phyloP scores from a whole-genome alignment of 163 green algal genomes.

The Chlamydomonas reinhardtii region DNA sequence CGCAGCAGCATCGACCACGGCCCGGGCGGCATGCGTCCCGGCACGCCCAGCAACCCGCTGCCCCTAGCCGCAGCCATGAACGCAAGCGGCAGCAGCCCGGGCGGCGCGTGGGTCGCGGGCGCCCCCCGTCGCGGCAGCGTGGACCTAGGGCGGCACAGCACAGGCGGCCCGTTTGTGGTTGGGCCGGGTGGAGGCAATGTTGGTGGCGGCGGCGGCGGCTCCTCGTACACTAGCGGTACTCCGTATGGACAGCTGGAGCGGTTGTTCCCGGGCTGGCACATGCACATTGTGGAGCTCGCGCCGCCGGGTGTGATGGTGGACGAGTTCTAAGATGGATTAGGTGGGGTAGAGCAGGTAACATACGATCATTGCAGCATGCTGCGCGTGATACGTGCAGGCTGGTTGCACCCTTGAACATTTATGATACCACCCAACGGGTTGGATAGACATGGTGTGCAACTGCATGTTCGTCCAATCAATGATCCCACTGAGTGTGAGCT shows the following conservation, averaged over 20 bases:
- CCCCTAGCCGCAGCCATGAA: too few relatives aligned
- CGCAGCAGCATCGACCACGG: neutral
- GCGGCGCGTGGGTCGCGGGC: too few relatives aligned
- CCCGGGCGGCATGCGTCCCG: neutral
- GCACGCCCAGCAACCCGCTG: neutral
- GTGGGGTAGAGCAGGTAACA: neutral
- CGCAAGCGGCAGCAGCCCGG: too few relatives aligned
- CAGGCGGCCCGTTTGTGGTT: neutral
- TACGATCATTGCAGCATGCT: too few relatives aligned
- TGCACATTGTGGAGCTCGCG: conserved; percentile 46
- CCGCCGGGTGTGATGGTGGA: conserved; percentile 10
- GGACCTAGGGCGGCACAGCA: neutral
- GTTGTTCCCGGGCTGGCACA: conserved; percentile 34
- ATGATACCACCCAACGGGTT: too few relatives aligned
- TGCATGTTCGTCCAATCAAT: too few relatives aligned
- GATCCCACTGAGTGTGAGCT: too few relatives aligned
- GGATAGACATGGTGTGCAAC: too few relatives aligned
- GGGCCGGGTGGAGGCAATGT: too few relatives aligned
- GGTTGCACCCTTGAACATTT: too few relatives aligned
- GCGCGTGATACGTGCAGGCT: too few relatives aligned
- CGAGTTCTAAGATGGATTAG: conserved; percentile 23
- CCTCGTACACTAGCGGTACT: neutral
- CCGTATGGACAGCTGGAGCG: conserved; percentile 33
- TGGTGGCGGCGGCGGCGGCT: neutral
- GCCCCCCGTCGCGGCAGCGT: neutral